Evolutionary conservation across 495 filamentous ascomycete species (phyloP).

Genomic region (Penicillium bialowiezense): DNA sequence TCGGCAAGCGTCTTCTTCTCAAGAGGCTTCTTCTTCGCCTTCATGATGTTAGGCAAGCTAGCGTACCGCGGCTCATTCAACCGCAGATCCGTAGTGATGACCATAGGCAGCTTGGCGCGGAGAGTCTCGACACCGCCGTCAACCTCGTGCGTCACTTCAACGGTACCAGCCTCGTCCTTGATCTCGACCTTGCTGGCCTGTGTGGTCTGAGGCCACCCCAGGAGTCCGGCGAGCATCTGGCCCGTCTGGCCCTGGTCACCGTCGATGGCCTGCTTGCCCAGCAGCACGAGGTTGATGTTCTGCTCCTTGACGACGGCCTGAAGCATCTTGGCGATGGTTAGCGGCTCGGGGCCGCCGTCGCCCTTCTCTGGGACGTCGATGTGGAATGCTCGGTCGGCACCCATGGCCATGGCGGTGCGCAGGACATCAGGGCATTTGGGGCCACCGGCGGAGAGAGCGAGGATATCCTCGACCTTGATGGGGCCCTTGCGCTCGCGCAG

Average conservation of each 20-base stretch:
- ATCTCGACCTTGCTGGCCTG: constrained; percentile 83
- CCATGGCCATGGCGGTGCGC: constrained; percentile 98
- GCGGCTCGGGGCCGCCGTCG: constrained; percentile 71
- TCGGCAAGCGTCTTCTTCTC: constrained; percentile 86
- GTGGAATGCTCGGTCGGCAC: constrained; percentile 87
- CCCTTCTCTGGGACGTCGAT: constrained; percentile 62
- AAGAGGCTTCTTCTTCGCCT: constrained; percentile 99
- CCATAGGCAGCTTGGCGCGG: constrained; percentile 75
- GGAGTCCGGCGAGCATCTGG: constrained; percentile 91
- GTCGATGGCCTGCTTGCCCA: constrained; percentile 98
- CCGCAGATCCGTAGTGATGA: constrained; percentile 92
- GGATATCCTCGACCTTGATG: constrained; percentile 75
- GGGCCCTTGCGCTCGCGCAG: constrained; percentile 75
- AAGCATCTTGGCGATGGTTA: constrained; percentile 87
- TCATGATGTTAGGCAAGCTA: constrained; percentile 97
- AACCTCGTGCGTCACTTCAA: constrained; percentile 84
- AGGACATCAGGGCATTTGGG: constrained; percentile 81
- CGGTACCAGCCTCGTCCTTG: constrained; percentile 49
- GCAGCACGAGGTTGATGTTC: constrained; percentile 83
- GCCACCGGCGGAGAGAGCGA: constrained; percentile 83
- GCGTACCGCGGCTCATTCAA: constrained; percentile 96
- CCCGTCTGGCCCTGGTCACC: constrained; percentile 95
- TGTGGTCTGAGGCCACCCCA: constrained; percentile 92
- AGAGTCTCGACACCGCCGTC: constrained; percentile 95
- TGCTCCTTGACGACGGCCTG: constrained; percentile 72